phyloP scores from a whole-genome alignment of 306 rosid genomes.

The Cucumis sativus region Cucumber_9930_V3 NC_026661.2:3104001-3104500 shows the following conservation, averaged over 20 bases:
- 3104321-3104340: not conserved
- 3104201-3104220: too few species aligned
- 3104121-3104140: too few species aligned
- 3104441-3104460: not conserved
- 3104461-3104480: not conserved
- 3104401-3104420: not conserved
- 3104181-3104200: too few species aligned
- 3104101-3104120: too few species aligned
- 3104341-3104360: not conserved
- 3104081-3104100: too few species aligned
- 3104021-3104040: too few species aligned
- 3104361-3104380: not conserved
- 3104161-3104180: too few species aligned
- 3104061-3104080: too few species aligned
- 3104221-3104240: not conserved
- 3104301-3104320: not conserved
- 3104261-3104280: not conserved
- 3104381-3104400: not conserved
- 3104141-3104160: too few species aligned
- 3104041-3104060: too few species aligned
- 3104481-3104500: not conserved
- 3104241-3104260: not conserved
- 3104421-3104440: not conserved
- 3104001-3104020: too few species aligned
- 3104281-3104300: not conserved